These are phyloP conservation scores for Malbranchea zuffiana DNA, from an alignment of 2,329 filamentous ascomycete genomes.

Conservation along the genomic window DNA sequence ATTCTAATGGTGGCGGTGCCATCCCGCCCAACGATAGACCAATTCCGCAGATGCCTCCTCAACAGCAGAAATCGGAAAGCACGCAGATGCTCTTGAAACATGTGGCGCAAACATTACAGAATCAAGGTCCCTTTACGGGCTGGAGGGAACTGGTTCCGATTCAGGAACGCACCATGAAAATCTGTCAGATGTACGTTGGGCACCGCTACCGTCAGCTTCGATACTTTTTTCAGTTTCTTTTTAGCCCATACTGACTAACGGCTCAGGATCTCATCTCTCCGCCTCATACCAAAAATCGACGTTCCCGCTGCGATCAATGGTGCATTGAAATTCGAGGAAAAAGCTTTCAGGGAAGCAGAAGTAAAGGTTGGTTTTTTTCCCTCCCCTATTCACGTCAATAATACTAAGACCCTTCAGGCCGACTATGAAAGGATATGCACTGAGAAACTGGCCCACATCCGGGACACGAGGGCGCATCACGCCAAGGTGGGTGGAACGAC, in stretches of 20 bases:
- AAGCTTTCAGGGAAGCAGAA: slow-evolving; percentile 33
- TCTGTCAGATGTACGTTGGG: slow-evolving; percentile 34
- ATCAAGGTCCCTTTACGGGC: slow-evolving; percentile 34
- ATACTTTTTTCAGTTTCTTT: slow-evolving; percentile 1
- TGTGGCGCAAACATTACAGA: slow-evolving; percentile 31
- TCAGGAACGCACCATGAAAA: slow-evolving; percentile 31
- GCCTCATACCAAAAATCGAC: slow-evolving; percentile 34
- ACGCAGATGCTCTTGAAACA: slow-evolving; percentile 28
- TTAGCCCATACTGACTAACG: slow-evolving; percentile 3
- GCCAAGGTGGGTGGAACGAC: slow-evolving; percentile 32
- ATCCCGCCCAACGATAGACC: slow-evolving; percentile 15
- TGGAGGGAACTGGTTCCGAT: slow-evolving; percentile 35
- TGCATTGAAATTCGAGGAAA: slow-evolving; percentile 36
- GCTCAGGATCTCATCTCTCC: slow-evolving; percentile 36
- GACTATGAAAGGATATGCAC: slow-evolving; percentile 37
- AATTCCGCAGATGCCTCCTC: slow-evolving; percentile 11
- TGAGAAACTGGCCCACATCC: slow-evolving; percentile 36
- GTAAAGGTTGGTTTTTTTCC: slow-evolving; percentile 21
- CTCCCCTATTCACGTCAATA: not conserved
- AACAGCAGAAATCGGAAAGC: slow-evolving; percentile 28
- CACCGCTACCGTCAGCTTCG: not conserved
- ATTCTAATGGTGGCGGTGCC: slow-evolving; percentile 28
- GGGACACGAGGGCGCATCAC: slow-evolving; percentile 36
- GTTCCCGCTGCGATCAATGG: slow-evolving; percentile 29
- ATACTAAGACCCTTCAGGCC: slow-evolving; percentile 18